phyloP scores from a whole-genome alignment of 257 asterid species.

The Oldenlandia corymbosa region DNA sequence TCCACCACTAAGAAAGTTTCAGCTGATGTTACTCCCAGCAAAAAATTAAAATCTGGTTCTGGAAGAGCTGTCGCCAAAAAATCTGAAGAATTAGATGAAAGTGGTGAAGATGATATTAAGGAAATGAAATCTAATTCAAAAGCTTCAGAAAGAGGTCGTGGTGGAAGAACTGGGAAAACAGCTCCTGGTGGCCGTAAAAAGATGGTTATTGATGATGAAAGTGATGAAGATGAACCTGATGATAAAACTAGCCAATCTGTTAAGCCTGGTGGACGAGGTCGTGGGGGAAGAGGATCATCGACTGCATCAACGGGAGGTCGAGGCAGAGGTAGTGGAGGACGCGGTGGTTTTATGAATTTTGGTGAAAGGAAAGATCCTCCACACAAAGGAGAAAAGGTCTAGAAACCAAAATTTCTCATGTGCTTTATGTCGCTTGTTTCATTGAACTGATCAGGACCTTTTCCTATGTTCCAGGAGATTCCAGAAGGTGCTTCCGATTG shows the following conservation, averaged over 20 bases:
- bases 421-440: conserved; percentile 7
- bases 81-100: conserved; percentile 32
- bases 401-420: conserved; percentile 9
- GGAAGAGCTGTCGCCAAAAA: conserved; percentile 57
- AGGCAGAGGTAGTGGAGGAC: conserved; percentile 96
- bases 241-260: conserved; percentile 45
- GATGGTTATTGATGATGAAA: conserved; percentile 40
- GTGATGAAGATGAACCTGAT: conserved; percentile 55
- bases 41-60: conserved; percentile 62
- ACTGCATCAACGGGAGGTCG: conserved; percentile 58
- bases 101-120: conserved; percentile 51
- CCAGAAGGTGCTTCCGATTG: conserved; percentile 93
- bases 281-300: conserved; percentile 77
- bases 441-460: conserved; percentile 16
- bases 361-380: conserved; percentile 99
- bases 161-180: conserved; percentile 48
- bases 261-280: conserved; percentile 83
- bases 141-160: conserved; percentile 72
- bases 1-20: conserved; percentile 44
- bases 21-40: conserved; percentile 47
- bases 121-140: conserved; percentile 43
- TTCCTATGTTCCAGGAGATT: conserved; percentile 61
- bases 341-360: conserved; percentile 92
- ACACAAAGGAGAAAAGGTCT: conserved; percentile 97
- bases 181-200: conserved; percentile 30